Conservation (phyloP, 768 basidiomycete species). For the Amyloporia xantha region DNA sequence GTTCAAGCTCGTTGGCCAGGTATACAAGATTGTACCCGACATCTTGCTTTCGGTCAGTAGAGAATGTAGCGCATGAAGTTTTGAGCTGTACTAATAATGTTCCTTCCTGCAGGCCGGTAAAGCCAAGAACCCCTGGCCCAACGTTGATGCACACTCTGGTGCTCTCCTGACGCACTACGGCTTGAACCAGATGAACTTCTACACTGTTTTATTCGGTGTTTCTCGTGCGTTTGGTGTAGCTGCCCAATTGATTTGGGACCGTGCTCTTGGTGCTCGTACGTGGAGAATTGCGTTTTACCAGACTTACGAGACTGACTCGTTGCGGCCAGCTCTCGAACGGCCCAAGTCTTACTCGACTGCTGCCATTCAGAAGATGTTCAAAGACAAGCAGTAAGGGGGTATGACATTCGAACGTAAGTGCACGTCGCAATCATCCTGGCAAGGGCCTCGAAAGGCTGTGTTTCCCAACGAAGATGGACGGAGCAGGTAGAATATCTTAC, state of each 20-base stretch:
- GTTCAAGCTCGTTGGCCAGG: constrained; percentile 91
- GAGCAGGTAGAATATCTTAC: neutral
- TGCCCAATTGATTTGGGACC: constrained; percentile 89
- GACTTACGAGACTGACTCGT: neutral
- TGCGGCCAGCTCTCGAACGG: constrained; percentile 63
- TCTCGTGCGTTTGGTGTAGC: constrained; percentile 91
- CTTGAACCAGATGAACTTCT: constrained; percentile 87
- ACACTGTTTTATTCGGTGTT: constrained; percentile 95
- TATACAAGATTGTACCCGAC: constrained; percentile 82
- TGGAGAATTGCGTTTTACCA: constrained; percentile 13
- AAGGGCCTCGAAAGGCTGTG: neutral
- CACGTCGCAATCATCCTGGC: too few relatives aligned
- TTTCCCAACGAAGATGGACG: neutral
- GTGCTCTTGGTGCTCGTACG: constrained; percentile 85
- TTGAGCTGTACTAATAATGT: too few relatives aligned
- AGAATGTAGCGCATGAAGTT: constrained; percentile 2
- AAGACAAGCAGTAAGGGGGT: constrained; percentile 37
- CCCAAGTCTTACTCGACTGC: constrained; percentile 87
- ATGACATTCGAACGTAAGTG: too few relatives aligned
- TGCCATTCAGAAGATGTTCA: constrained; percentile 76
- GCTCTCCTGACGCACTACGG: constrained; percentile 83
- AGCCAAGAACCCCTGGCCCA: constrained; percentile 94
- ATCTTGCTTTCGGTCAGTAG: constrained; percentile 74
- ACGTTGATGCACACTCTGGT: constrained; percentile 96
- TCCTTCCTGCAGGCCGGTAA: constrained; percentile 59